Conservation (phyloP, 208 protist genomes). For the Crithidia bombi region DNA sequence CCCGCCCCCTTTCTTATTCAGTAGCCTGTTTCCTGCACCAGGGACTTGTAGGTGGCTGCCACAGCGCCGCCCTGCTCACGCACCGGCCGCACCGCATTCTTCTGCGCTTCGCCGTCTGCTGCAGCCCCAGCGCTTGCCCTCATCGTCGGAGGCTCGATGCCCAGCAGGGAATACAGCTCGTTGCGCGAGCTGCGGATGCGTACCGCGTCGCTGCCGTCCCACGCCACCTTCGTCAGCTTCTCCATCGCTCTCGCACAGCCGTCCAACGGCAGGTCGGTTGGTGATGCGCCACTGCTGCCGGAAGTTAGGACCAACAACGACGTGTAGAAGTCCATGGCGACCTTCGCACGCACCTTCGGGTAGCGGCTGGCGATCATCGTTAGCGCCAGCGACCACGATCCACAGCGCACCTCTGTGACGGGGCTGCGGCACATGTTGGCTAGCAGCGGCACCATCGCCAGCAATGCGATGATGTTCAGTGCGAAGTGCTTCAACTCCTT, state of each 20-base stretch:
- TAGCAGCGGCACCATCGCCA: constrained; percentile 75
- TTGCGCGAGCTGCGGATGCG: constrained; percentile 74
- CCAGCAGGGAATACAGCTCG: constrained; percentile 76
- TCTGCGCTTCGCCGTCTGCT: constrained; percentile 28
- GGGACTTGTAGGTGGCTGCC: constrained; percentile 72
- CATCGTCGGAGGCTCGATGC: constrained; percentile 42
- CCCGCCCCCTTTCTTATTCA: constrained; percentile 8
- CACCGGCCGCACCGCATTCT: constrained; percentile 4
- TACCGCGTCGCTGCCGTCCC: constrained; percentile 76
- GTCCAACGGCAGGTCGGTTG: constrained; percentile 14
- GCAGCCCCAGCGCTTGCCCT: background rate
- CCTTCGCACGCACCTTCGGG: constrained; percentile 89
- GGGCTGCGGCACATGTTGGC: constrained; percentile 68
- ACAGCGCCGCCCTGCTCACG: constrained; percentile 37
- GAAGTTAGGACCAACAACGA: constrained; percentile 77
- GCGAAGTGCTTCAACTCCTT: constrained; percentile 77
- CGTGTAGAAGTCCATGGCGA: constrained; percentile 88
- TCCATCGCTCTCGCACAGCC: constrained; percentile 59
- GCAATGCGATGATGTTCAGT: constrained; percentile 72
- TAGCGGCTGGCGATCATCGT: constrained; percentile 91
- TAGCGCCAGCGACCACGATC: constrained; percentile 73
- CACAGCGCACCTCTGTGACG: constrained; percentile 46
- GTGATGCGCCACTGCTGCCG: background rate
- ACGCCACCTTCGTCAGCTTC: constrained; percentile 66
- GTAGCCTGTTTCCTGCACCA: constrained; percentile 88